A percentile compares a stretch with the other conserved stretches of the same genome.
phyloP scores from a whole-genome alignment of 106 monocot species.

The Phalaenopsis equestris region DNA sequence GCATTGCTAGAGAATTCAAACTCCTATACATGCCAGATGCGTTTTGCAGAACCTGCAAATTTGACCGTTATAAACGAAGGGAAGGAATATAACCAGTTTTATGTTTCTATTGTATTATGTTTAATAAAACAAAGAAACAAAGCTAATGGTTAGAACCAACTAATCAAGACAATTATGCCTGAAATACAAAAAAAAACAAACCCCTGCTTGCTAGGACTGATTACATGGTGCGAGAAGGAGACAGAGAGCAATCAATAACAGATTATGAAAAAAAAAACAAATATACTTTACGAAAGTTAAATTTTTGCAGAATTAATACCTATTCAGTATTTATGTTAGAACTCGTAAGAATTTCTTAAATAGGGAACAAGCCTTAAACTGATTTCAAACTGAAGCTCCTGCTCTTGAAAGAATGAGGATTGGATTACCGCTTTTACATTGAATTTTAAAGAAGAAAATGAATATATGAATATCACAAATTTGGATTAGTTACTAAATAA shows the following conservation, averaged over 20 bases:
- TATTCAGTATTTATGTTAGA: background rate
- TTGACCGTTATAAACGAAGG: slow-evolving; percentile 4
- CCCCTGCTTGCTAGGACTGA: no score
- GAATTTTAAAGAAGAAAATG: no score
- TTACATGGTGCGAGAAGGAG: no score
- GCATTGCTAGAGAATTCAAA: slow-evolving; percentile 86
- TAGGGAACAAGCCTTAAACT: background rate
- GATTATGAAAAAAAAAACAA: no score
- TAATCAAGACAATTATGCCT: no score
- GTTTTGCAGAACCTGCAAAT: slow-evolving; percentile 62
- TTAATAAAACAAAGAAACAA: background rate
- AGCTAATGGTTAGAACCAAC: no score
- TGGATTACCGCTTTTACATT: no score
- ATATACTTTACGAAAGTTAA: background rate
- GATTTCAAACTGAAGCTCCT: no score
- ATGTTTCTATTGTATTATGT: background rate
- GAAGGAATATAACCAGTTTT: background rate
- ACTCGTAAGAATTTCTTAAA: background rate
- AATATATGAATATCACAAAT: no score
- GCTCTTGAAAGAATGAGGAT: no score
- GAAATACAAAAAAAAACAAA: no score
- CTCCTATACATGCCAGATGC: slow-evolving; percentile 93
- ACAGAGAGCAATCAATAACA: background rate
- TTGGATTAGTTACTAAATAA: background rate
- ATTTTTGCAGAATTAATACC: background rate